Percentiles rank a stretch among this genome's conserved stretches.
Evolutionary conservation across 192 early-diverging fungal genomes (phyloP).

Genomic region (Coemansia furcata): DNA sequence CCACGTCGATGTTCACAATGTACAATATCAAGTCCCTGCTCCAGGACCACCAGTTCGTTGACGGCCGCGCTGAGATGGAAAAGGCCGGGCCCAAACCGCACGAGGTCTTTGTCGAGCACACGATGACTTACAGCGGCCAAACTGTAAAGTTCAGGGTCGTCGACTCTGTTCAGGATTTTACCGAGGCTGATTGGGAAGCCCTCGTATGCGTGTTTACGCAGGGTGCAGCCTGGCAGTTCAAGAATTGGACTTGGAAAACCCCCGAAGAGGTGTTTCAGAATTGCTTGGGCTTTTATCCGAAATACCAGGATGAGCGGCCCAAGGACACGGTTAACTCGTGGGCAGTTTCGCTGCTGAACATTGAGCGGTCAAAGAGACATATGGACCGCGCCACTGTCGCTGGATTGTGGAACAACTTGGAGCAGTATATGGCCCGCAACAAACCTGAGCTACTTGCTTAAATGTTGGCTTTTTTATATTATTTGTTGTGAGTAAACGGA

Average conservation of each 20-base stretch:
- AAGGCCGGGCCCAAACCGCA: constrained; percentile 66
- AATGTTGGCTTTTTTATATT: background rate
- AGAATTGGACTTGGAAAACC: constrained; percentile 82
- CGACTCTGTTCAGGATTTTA: constrained; percentile 72
- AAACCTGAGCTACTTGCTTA: constrained; percentile 36
- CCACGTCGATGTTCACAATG: constrained; percentile 80
- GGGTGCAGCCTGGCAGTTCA: constrained; percentile 94
- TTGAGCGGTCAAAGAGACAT: constrained; percentile 47
- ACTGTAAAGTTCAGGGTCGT: constrained; percentile 70
- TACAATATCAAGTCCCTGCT: constrained; percentile 88
- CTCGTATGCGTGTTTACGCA: constrained; percentile 89
- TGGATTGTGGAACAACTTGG: constrained; percentile 41
- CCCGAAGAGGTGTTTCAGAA: constrained; percentile 82
- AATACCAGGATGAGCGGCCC: constrained; percentile 44
- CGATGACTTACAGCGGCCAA: constrained; percentile 44
- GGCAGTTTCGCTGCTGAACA: constrained; percentile 33
- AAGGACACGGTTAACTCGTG: constrained; percentile 35
- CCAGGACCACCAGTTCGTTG: constrained; percentile 69
- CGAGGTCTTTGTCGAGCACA: constrained; percentile 62
- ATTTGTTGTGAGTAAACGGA: background rate
- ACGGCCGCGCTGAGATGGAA: constrained; percentile 61
- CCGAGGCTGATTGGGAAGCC: constrained; percentile 79
- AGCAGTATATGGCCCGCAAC: constrained; percentile 37
- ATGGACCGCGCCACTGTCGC: constrained; percentile 45
- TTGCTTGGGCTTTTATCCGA: constrained; percentile 62